Evolutionary conservation across 2,329 filamentous ascomycete species (phyloP), one percentile per base, ranked within the genome.

Genomic region (Ilyonectria destructans): DNA sequence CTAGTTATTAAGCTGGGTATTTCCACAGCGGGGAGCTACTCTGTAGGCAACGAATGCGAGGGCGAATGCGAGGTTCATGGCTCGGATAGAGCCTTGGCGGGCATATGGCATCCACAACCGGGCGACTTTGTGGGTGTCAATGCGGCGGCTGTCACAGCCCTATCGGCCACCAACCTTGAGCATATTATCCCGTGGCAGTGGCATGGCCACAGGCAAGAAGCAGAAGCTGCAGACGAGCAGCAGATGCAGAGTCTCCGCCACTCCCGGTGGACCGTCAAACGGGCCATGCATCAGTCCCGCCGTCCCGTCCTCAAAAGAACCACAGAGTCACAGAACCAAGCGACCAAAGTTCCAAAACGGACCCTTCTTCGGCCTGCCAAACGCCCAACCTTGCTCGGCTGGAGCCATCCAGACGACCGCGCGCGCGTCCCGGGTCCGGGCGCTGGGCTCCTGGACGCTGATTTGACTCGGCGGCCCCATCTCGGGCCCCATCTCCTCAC

Each of bases 391-490:
- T 26, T 43, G 57, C 43, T 31, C 57, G 33, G 46, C 57, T 56
- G 62, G 51, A 64, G 54, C 35, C 33, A 43, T 45, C 35, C 62
- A 26, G 46, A 64, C 49, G 62, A 35, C n/a, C 55, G 46, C 55
- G 55, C 40, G 55, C 48, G 29, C n/a, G 37, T 40, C 19, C 46
- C 49, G 56, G 57, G 45, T 33, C 51, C 57, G 48, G 48, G 8
- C 17, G 19, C 23, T 29, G 43, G 63, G 54, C 64, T 68, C 13
- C 40, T 48, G 63, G 62, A 58, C 52, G 49, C 46, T 69, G 56
- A 69, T 69, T 69, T 62, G 67, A 62, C 56, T 62, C 63, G 19
- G 40, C 58, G 67, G 63, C 40, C 59, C 61, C 66, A 57, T 67
- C 59, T 66, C 48, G 62, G 54, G 26, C 29, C 62, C 62, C 55